phyloP scores from a whole-genome alignment of 140 eudicot species.

The Flaveria floridana region DNA sequence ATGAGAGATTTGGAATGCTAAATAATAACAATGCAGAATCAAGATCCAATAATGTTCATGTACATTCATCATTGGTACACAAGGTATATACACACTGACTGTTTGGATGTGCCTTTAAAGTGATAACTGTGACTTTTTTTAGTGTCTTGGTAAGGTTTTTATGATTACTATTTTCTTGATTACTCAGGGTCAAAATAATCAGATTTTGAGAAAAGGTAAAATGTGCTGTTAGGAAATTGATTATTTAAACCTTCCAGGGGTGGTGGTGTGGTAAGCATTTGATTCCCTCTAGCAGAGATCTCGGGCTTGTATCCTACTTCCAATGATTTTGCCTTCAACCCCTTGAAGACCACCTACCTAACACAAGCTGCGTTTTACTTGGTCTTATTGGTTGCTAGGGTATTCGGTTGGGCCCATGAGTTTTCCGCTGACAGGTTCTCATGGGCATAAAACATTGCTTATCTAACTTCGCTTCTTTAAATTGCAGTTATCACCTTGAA shows the following conservation, averaged over 20 bases:
- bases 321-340: not conserved
- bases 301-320: not conserved
- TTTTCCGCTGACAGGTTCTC: not conserved
- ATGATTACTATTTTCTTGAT: not conserved
- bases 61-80: conserved; percentile 27
- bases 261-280: not conserved
- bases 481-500: conserved; percentile 1
- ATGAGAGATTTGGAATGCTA: conserved; percentile 33
- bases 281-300: not conserved
- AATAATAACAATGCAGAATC: conserved; percentile 33
- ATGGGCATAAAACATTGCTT: not conserved
- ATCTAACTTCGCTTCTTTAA: not conserved
- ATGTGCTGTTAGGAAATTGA: conserved; percentile 1
- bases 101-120: not conserved
- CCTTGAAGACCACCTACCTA: not conserved
- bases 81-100: conserved; percentile 48
- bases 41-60: conserved; percentile 28
- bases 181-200: not conserved
- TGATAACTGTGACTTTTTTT: not conserved
- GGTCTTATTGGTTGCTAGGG: not conserved
- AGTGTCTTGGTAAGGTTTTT: not conserved
- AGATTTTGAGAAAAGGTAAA: not conserved
- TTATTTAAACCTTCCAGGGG: not conserved
- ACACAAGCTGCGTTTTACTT: not conserved
- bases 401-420: not conserved